A percentile compares a stretch with the other conserved stretches of the same genome.
phyloP scores from a whole-genome alignment of 1,139 yeast species.

The Lodderomyces oxycetoniae region DNA sequence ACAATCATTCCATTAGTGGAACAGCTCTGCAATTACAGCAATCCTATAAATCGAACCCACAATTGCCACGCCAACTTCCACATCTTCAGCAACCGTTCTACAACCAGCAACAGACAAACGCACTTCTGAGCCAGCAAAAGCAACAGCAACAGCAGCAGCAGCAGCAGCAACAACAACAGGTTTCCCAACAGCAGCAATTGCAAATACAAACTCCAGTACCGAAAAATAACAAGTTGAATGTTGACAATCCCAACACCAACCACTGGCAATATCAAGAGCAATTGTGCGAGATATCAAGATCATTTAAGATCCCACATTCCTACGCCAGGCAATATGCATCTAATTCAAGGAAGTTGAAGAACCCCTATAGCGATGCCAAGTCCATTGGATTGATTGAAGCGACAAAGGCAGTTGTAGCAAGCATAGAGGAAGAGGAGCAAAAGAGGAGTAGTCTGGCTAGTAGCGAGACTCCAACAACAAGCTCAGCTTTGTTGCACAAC shows the following conservation, averaged over 20 bases:
- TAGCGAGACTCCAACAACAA: conserved; percentile 26
- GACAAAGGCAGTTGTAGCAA: conserved; percentile 46
- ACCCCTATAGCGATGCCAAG: conserved; percentile 41
- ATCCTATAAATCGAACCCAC: conserved; percentile 20
- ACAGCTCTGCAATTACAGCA: conserved; percentile 27
- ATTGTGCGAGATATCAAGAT: conserved; percentile 73
- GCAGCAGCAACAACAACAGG: conserved; percentile 13
- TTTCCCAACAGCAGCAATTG: conserved; percentile 19
- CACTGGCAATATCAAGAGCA: conserved; percentile 90
- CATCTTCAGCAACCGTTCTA: conserved; percentile 21
- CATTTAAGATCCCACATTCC: conserved; percentile 70
- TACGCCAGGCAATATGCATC: conserved; percentile 93
- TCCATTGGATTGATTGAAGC: conserved; percentile 50
- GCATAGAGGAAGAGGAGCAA: conserved; percentile 40
- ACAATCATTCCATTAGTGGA: conserved; percentile 1
- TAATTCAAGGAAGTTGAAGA: conserved; percentile 56
- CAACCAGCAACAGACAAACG: conserved; percentile 18
- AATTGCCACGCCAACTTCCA: conserved; percentile 18
- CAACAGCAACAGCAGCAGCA: conserved; percentile 22
- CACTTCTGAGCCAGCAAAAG: conserved; percentile 15
- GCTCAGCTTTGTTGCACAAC: conserved; percentile 51
- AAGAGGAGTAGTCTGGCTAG: conserved; percentile 13
- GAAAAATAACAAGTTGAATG: conserved; percentile 30
- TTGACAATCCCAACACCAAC: conserved; percentile 48
- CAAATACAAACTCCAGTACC: conserved; percentile 25